Evolutionary conservation across 2,329 filamentous ascomycete genomes (phyloP).

Genomic region (Colletotrichum destructivum): DNA sequence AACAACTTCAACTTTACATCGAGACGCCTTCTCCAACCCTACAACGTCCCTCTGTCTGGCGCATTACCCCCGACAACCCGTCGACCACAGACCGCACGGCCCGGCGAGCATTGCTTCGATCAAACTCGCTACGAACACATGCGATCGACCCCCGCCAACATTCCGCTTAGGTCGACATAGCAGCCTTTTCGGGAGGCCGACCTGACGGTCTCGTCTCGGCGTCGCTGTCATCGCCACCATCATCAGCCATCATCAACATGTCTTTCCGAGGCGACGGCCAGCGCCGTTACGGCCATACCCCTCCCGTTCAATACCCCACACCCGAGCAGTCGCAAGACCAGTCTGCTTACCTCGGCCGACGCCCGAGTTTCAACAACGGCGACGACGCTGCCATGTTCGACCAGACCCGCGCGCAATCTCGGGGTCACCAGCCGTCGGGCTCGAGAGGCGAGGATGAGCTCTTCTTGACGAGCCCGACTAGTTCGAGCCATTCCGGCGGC

Average conservation of each 20-base stretch:
- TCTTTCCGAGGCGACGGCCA: conserved; percentile 76
- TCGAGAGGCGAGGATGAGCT: conserved; percentile 70
- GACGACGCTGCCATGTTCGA: conserved; percentile 72
- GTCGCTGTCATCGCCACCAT: background rate
- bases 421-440: conserved; percentile 48
- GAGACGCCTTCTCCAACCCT: conserved; percentile 8
- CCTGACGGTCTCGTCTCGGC: conserved; percentile 9
- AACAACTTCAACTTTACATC: conserved; percentile 17
- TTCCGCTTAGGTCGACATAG: conserved; percentile 33
- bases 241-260: conserved; percentile 58
- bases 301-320: conserved; percentile 75
- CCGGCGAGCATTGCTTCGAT: conserved; percentile 17
- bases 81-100: conserved; percentile 12
- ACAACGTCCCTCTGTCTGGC: conserved; percentile 7
- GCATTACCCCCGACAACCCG: conserved; percentile 17
- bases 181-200: conserved; percentile 27
- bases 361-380: conserved; percentile 82
- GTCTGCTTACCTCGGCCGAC: conserved; percentile 61
- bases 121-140: conserved; percentile 34
- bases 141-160: conserved; percentile 18
- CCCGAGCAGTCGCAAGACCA: conserved; percentile 58
- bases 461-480: conserved; percentile 70
- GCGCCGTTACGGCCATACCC: conserved; percentile 76
- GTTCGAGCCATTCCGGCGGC: conserved; percentile 47
- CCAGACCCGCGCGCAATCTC: conserved; percentile 37